These are phyloP conservation scores for Sporothrix inflata DNA, from an alignment of 2,329 filamentous ascomycete genomes.

Conservation along the genomic window DNA sequence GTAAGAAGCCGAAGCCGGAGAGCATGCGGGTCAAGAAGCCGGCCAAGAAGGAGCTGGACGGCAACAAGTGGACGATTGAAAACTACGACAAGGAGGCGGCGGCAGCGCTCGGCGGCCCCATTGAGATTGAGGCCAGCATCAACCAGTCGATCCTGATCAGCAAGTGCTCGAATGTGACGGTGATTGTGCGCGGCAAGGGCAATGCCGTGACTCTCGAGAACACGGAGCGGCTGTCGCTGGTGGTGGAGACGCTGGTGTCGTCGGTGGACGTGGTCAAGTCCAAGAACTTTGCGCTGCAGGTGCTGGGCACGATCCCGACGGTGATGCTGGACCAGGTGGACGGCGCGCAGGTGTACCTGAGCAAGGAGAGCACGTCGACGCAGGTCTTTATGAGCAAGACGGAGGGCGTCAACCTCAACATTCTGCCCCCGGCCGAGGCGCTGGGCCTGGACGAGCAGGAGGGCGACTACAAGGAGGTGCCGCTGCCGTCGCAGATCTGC, in stretches of 20 bases:
- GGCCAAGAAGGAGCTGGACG: slow-evolving; percentile 75
- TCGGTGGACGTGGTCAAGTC: slow-evolving; percentile 95
- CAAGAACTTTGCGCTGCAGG: slow-evolving; percentile 90
- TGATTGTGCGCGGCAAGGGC: slow-evolving; percentile 89
- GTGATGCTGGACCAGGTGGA: slow-evolving; percentile 93
- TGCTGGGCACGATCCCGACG: slow-evolving; percentile 82
- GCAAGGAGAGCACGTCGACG: slow-evolving; percentile 74
- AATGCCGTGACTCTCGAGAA: slow-evolving; percentile 98
- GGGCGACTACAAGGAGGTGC: slow-evolving; percentile 84
- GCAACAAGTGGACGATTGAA: slow-evolving; percentile 95
- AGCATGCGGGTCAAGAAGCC: slow-evolving; percentile 84
- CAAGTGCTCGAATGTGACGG: slow-evolving; percentile 85
- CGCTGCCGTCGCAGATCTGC: slow-evolving; percentile 87
- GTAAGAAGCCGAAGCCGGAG: slow-evolving; percentile 84
- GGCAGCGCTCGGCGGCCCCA: slow-evolving; percentile 47
- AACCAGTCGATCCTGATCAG: slow-evolving; percentile 90
- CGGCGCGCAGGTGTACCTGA: slow-evolving; percentile 83
- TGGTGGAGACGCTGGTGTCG: slow-evolving; percentile 87
- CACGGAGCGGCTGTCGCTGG: slow-evolving; percentile 77
- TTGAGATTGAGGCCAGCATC: slow-evolving; percentile 81
- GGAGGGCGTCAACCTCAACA: slow-evolving; percentile 81
- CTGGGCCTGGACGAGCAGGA: slow-evolving; percentile 80
- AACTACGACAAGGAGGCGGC: slow-evolving; percentile 79
- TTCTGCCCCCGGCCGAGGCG: slow-evolving; percentile 66
- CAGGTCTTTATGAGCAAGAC: slow-evolving; percentile 92